These are phyloP conservation scores for Paecilomyces sp. DNA, from an alignment of 2,329 filamentous ascomycete species.

Conservation along the genomic window DNA sequence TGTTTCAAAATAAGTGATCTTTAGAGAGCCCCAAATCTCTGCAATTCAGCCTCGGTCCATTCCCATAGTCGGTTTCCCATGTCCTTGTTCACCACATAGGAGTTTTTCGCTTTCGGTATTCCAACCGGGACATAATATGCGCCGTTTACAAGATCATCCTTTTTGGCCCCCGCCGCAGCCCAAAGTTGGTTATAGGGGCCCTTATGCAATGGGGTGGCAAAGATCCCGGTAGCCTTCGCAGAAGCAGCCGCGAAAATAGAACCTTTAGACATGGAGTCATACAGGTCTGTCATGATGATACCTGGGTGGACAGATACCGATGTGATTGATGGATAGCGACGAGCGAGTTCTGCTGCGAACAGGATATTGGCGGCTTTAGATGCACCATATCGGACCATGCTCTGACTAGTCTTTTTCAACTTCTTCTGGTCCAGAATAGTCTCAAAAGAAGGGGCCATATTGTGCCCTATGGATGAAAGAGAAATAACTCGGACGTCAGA, in stretches of 20 bases:
- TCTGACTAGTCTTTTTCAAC: constrained; percentile 23
- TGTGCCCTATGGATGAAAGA: constrained; percentile 23
- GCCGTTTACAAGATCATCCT: constrained; percentile 17
- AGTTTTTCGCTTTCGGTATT: constrained; percentile 7
- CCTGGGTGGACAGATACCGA: constrained; percentile 43
- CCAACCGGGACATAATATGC: constrained; percentile 25
- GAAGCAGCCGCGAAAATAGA: neutral
- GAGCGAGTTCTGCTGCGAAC: constrained; percentile 34
- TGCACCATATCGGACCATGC: constrained; percentile 31
- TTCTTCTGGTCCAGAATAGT: constrained; percentile 22
- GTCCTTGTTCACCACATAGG: neutral
- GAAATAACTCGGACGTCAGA: constrained; percentile 21
- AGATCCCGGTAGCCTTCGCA: constrained; percentile 4
- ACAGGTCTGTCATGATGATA: constrained; percentile 27
- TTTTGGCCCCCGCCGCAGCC: constrained; percentile 19
- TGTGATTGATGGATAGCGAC: constrained; percentile 23
- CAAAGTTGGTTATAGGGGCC: constrained; percentile 22
- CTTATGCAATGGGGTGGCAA: constrained; percentile 13
- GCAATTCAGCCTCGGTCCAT: neutral
- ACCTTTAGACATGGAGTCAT: constrained; percentile 11
- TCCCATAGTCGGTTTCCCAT: neutral
- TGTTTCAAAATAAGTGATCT: neutral
- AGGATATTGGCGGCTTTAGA: constrained; percentile 44
- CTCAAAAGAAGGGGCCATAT: constrained; percentile 9
- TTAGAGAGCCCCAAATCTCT: neutral